These are phyloP conservation scores for Cordyceps tenuipes DNA, from an alignment of 2,329 filamentous ascomycete genomes.

Conservation along the genomic window DNA sequence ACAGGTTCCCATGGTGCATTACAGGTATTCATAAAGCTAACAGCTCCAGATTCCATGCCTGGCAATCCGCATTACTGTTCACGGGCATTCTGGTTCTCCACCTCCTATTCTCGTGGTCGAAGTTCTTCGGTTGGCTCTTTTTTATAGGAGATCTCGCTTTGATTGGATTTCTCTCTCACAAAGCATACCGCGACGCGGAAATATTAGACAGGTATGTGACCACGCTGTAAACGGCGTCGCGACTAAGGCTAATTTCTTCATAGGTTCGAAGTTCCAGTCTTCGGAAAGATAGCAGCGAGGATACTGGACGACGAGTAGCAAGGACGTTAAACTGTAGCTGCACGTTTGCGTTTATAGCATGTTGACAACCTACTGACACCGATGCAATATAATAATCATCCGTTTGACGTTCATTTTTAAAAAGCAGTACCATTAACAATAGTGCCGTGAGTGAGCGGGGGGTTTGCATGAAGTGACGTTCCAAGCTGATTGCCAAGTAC, in stretches of 20 bases:
- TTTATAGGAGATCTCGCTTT: conserved; percentile 66
- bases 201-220: conserved; percentile 48
- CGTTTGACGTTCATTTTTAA: background rate
- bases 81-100: conserved; percentile 68
- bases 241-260: conserved; percentile 13
- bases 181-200: conserved; percentile 77
- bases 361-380: background rate
- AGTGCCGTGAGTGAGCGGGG: background rate
- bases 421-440: background rate
- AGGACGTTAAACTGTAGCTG: background rate
- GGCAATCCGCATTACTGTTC: conserved; percentile 84
- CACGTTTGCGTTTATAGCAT: background rate
- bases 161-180: conserved; percentile 67
- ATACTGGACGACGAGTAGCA: conserved; percentile 75
- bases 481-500: too few relatives aligned
- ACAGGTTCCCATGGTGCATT: background rate
- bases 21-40: background rate
- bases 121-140: conserved; percentile 74
- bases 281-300: conserved; percentile 76
- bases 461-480: background rate
- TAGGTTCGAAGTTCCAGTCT: conserved; percentile 79
- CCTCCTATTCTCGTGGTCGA: conserved; percentile 78
- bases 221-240: conserved; percentile 5
- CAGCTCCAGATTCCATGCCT: conserved; percentile 69
- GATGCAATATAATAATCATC: background rate